Conservation (phyloP, 192 early-diverging fungal species). For the Cetraspora pellucida region DNA sequence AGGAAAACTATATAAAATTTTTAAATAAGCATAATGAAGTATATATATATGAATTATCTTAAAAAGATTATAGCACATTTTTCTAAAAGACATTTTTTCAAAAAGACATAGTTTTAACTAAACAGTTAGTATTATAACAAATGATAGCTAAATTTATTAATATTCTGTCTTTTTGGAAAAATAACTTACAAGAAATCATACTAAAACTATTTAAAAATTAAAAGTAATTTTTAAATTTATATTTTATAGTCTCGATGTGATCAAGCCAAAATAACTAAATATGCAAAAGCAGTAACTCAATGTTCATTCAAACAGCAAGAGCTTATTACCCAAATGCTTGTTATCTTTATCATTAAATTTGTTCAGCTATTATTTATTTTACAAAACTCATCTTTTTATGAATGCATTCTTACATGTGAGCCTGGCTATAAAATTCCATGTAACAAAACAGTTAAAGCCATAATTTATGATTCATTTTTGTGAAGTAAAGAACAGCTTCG, state of each 20-base stretch:
- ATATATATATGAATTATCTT: too few relatives aligned
- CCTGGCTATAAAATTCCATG: not conserved
- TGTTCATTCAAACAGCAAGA: not conserved
- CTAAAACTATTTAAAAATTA: too few relatives aligned
- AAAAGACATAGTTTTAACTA: too few relatives aligned
- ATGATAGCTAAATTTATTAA: too few relatives aligned
- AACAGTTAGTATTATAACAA: too few relatives aligned
- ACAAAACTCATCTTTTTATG: not conserved
- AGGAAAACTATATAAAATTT: not conserved
- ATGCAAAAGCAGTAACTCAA: not conserved
- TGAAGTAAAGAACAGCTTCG: not conserved
- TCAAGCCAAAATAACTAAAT: not conserved
- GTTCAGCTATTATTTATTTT: constrained; percentile 1
- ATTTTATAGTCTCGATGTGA: not conserved
- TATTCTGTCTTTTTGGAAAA: too few relatives aligned
- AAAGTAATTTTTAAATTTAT: not conserved
- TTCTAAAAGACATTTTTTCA: too few relatives aligned
- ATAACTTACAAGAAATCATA: too few relatives aligned
- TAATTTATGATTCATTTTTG: not conserved
- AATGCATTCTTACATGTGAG: not conserved
- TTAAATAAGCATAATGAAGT: not conserved
- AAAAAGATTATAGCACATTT: too few relatives aligned
- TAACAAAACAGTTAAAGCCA: not conserved
- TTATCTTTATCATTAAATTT: constrained; percentile 9
- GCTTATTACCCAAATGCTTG: not conserved